phyloP scores from a whole-genome alignment of 2,329 filamentous ascomycete species.

The Zymoseptoria passerinii region DNA sequence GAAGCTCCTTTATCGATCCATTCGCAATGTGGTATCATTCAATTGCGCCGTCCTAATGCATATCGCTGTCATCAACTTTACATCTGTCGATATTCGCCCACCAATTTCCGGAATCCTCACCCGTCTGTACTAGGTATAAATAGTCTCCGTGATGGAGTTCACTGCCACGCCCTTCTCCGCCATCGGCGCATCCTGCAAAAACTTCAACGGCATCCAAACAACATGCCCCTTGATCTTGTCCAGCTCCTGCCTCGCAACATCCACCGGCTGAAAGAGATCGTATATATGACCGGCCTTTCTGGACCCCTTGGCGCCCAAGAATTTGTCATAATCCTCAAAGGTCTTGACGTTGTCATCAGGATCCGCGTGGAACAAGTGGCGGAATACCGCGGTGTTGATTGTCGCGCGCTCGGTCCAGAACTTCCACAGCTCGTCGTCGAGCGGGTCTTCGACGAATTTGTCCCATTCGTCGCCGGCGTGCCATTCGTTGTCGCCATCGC shows the following conservation, averaged over 20 bases:
- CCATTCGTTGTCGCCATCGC: conserved; percentile 61
- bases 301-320: conserved; percentile 52
- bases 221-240: conserved; percentile 73
- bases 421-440: conserved; percentile 50
- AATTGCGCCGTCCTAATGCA: not conserved
- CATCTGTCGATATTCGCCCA: not conserved
- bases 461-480: conserved; percentile 60
- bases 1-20: not conserved
- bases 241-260: conserved; percentile 66
- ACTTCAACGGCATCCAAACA: conserved; percentile 92
- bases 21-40: not conserved
- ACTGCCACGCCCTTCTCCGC: conserved; percentile 80
- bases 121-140: conserved; percentile 55
- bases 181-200: conserved; percentile 77
- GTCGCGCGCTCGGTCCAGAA: conserved; percentile 63
- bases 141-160: conserved; percentile 78
- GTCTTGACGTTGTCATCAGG: conserved; percentile 84
- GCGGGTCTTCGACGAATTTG: conserved; percentile 51
- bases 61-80: not conserved
- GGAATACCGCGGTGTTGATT: conserved; percentile 64
- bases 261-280: conserved; percentile 64
- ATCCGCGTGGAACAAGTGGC: conserved; percentile 78
- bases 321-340: conserved; percentile 82
- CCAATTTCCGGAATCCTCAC: not conserved
- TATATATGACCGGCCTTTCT: conserved; percentile 77